phyloP scores from a whole-genome alignment of 2,329 filamentous ascomycete species.

The Hymenoscyphus linearis region DNA sequence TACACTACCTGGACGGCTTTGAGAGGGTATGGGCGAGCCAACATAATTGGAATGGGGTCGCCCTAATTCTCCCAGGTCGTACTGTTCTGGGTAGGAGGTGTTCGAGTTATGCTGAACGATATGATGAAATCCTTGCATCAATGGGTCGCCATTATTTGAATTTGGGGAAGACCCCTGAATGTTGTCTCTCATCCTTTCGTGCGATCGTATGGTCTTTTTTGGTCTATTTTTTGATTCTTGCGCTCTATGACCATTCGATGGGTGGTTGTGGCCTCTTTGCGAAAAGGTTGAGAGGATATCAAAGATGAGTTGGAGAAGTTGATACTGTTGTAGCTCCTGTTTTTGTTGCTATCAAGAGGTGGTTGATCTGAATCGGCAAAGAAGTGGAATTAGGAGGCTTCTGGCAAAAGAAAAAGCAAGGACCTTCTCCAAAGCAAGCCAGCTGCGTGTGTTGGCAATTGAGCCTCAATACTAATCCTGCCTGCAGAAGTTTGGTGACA shows the following conservation, averaged over 20 bases:
- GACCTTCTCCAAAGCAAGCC: neutral
- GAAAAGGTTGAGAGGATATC: neutral
- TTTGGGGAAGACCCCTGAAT: slow-evolving; percentile 35
- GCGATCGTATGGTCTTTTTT: neutral
- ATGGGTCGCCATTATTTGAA: slow-evolving; percentile 35
- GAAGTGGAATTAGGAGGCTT: neutral
- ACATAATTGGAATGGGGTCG: slow-evolving; percentile 26
- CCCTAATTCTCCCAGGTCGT: slow-evolving; percentile 24
- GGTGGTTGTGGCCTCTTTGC: neutral
- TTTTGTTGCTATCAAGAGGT: neutral
- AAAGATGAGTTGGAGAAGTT: neutral
- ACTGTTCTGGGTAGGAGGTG: slow-evolving; percentile 25
- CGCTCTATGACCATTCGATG: neutral
- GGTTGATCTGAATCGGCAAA: neutral
- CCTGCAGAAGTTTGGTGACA: slow-evolving; percentile 5
- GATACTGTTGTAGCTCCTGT: neutral
- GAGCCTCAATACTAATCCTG: neutral
- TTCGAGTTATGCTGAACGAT: slow-evolving; percentile 41
- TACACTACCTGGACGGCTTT: neutral
- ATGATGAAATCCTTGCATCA: slow-evolving; percentile 40
- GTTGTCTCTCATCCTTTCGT: neutral
- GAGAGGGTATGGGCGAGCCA: slow-evolving; percentile 22
- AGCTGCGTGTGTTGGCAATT: neutral
- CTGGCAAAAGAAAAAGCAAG: neutral
- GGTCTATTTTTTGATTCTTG: slow-evolving; percentile 1